A percentile compares a stretch with the other conserved stretches of the same genome.
phyloP scores from a whole-genome alignment of 2,329 filamentous ascomycete species.

The Ascosphaera aggregata region DNA sequence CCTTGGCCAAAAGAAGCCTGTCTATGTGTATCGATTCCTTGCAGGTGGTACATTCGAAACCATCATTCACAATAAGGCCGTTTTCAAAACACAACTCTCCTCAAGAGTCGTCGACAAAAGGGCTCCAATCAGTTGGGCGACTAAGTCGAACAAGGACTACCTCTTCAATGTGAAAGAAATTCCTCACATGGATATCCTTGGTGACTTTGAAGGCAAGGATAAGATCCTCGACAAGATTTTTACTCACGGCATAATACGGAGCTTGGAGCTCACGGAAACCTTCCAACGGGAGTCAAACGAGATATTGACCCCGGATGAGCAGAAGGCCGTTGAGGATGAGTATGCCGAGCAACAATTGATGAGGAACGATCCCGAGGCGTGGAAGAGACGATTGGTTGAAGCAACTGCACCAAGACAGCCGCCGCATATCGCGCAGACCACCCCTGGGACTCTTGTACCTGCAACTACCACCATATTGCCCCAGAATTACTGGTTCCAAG shows the following conservation, averaged over 20 bases:
- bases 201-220: conserved; percentile 34
- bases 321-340: conserved; percentile 27
- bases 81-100: conserved; percentile 67
- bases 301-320: conserved; percentile 37
- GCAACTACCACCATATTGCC: no score
- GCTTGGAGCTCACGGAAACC: conserved; percentile 44
- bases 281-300: conserved; percentile 48
- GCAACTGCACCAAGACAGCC: no score
- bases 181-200: conserved; percentile 25
- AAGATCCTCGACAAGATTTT: conserved; percentile 34
- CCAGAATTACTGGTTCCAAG: no score
- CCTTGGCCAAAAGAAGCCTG: conserved; percentile 55
- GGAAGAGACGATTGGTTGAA: conserved; percentile 8
- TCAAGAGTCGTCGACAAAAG: conserved; percentile 65
- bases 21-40: conserved; percentile 67
- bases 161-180: conserved; percentile 35
- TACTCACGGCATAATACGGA: conserved; percentile 10
- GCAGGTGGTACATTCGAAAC: conserved; percentile 61
- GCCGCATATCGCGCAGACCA: no score
- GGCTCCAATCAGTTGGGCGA: conserved; percentile 44
- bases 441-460: no score
- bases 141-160: conserved; percentile 29
- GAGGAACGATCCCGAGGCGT: conserved; percentile 15
- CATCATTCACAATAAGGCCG: conserved; percentile 43
- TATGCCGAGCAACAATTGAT: conserved; percentile 18